Conservation (phyloP, 345 rosid genomes). For the Zanthoxylum bungeanum region DNA sequence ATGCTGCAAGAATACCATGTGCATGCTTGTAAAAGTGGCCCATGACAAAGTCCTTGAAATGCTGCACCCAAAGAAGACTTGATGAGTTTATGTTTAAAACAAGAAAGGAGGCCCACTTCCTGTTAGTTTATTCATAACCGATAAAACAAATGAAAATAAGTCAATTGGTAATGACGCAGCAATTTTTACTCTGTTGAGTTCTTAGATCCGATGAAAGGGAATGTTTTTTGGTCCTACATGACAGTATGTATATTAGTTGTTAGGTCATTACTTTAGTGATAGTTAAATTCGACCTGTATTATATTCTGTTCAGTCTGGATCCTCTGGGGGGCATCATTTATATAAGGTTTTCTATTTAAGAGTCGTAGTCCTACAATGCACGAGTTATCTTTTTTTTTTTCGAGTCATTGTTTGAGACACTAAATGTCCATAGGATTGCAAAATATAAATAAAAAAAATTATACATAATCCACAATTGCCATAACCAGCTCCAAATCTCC, state of each 20-base stretch:
- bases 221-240: background rate
- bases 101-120: background rate
- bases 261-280: background rate
- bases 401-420: background rate
- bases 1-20: slow-evolving; percentile 59
- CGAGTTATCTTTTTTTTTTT: background rate
- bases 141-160: background rate
- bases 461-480: background rate
- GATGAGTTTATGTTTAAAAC: background rate
- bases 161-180: background rate
- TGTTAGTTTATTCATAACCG: background rate
- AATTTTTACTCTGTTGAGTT: background rate
- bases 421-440: background rate
- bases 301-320: background rate
- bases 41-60: slow-evolving; percentile 65
- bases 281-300: background rate
- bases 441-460: background rate
- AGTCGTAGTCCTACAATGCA: background rate
- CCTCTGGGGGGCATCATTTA: background rate
- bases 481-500: background rate
- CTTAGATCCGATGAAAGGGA: background rate
- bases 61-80: slow-evolving; percentile 41
- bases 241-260: background rate
- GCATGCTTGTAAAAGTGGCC: slow-evolving; percentile 75
- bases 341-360: background rate